These are phyloP conservation scores for Endocladia muricata DNA, from an alignment of 31 red algal species.

Conservation along the genomic window DNA sequence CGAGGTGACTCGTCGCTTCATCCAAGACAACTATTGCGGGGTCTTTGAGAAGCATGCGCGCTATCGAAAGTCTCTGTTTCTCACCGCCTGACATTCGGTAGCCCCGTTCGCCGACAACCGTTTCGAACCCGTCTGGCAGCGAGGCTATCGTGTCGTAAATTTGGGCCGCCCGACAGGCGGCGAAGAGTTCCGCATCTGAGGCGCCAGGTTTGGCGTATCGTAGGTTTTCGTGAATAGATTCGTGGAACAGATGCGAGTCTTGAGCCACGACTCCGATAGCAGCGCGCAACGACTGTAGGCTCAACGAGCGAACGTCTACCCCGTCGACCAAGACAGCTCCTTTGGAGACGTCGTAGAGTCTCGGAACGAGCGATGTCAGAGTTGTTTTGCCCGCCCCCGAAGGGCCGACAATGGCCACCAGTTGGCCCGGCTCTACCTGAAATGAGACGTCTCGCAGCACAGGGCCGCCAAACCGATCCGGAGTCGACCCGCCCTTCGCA, in stretches of 20 bases:
- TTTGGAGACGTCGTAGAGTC: slow-evolving; percentile 62
- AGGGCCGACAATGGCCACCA: slow-evolving; percentile 78
- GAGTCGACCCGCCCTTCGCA: no score
- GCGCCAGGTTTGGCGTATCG: slow-evolving; percentile 61
- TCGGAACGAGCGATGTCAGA: slow-evolving; percentile 50
- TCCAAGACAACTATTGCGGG: slow-evolving; percentile 54
- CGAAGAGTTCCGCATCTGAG: slow-evolving; percentile 29
- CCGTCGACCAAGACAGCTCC: slow-evolving; percentile 75
- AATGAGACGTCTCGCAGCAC: slow-evolving; percentile 66
- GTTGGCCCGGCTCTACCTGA: slow-evolving; percentile 51
- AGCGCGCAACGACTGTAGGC: slow-evolving; percentile 57
- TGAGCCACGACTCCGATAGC: slow-evolving; percentile 83
- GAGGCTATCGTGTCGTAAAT: slow-evolving; percentile 39
- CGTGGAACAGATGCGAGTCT: slow-evolving; percentile 78
- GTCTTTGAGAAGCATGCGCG: slow-evolving; percentile 64
- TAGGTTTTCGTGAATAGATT: slow-evolving; percentile 81
- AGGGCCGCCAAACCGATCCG: no score
- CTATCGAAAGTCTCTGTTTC: slow-evolving; percentile 52
- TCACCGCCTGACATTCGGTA: slow-evolving; percentile 46
- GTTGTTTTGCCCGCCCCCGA: slow-evolving; percentile 87
- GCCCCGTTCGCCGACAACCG: slow-evolving; percentile 79
- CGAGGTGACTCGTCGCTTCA: slow-evolving; percentile 43
- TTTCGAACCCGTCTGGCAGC: slow-evolving; percentile 79
- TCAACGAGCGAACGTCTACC: slow-evolving; percentile 49
- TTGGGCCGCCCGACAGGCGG: slow-evolving; percentile 27